phyloP scores from a whole-genome alignment of 805 yeast genomes.

The Ogataea glucozyma region DNA sequence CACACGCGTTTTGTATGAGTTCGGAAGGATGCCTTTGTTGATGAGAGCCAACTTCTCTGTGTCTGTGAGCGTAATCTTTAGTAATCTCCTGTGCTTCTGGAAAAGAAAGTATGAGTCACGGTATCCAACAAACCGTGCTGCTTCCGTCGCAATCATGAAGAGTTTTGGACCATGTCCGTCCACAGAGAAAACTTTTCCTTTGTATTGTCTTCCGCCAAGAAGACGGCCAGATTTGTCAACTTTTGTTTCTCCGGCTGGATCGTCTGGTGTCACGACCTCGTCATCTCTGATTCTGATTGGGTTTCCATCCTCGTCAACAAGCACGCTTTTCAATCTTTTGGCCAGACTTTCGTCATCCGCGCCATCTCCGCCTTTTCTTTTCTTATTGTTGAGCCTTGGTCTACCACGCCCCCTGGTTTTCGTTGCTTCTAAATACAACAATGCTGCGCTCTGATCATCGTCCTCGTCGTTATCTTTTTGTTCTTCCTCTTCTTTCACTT shows the following conservation, averaged over 20 bases:
- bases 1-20: slow-evolving; percentile 85
- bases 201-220: slow-evolving; percentile 69
- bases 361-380: slow-evolving; percentile 30
- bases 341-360: slow-evolving; percentile 26
- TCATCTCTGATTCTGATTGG: slow-evolving; percentile 66
- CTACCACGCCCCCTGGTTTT: slow-evolving; percentile 35
- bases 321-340: slow-evolving; percentile 35
- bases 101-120: slow-evolving; percentile 88
- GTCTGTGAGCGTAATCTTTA: slow-evolving; percentile 70
- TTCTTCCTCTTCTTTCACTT: slow-evolving; percentile 25
- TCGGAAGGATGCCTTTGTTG: slow-evolving; percentile 77
- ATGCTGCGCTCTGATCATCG: slow-evolving; percentile 28
- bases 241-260: slow-evolving; percentile 76
- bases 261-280: slow-evolving; percentile 76
- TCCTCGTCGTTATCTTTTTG: slow-evolving; percentile 23
- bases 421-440: slow-evolving; percentile 21
- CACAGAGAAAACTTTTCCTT: slow-evolving; percentile 68
- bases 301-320: slow-evolving; percentile 63
- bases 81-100: slow-evolving; percentile 78
- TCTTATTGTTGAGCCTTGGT: slow-evolving; percentile 28
- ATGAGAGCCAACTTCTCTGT: slow-evolving; percentile 83
- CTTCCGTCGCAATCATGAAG: slow-evolving; percentile 93
- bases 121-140: slow-evolving; percentile 92
- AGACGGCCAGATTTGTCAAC: slow-evolving; percentile 68
- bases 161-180: slow-evolving; percentile 65